Evolutionary conservation across 2,329 filamentous ascomycete genomes (phyloP), one percentile per base, ranked within the genome.

Genomic region (Teratosphaeria gauchensis): DNA sequence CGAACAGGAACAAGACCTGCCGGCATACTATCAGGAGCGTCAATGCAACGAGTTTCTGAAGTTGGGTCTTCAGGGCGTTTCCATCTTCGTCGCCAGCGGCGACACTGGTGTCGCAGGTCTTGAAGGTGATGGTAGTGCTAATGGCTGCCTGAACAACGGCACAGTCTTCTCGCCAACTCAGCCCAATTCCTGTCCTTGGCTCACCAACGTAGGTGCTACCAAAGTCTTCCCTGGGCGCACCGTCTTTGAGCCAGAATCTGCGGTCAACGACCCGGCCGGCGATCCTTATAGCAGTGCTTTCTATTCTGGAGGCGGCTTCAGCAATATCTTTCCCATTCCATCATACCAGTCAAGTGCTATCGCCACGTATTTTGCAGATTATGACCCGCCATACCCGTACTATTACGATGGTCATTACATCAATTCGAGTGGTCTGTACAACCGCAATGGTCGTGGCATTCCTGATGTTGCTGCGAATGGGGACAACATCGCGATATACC

Each of bases 1-100:
- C 56, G 80, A 79, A 51, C 75, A 78, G 51, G 82, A 85, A 69
- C 70, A 72, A 4, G 78, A 79, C 24, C 73, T 84, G 21, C 82
- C 82, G 0, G 69, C 75, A 4, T 73, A 71, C 61, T 86, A 86
- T 70, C 79, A 82, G 63, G 73, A 78, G 62, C 71, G 75, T 3
- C 75, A 77, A 61, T 77, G 75, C 62, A 72, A 72, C 52, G 57
- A 76, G 48, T 78, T 71, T 66, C 72, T 78, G 56, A 80, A 81
- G 63, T 75, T 81, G 28, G 78, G 78, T 19, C 73, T 78, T 59
- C 77, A 79, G 54, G 78, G 79, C 28, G 75, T 79, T 2, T 77
- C 74, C 4, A 69, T 80, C 21, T 66, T 81, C 62, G 76, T 79
- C 61, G 77, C 78, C 2, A 78, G 74, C 3, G 78, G 78, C 11